Percentiles rank a stretch among this genome's conserved stretches.
Conservation (phyloP, 352 stramenopile species). For the Hyaloperonospora brassicae region DNA sequence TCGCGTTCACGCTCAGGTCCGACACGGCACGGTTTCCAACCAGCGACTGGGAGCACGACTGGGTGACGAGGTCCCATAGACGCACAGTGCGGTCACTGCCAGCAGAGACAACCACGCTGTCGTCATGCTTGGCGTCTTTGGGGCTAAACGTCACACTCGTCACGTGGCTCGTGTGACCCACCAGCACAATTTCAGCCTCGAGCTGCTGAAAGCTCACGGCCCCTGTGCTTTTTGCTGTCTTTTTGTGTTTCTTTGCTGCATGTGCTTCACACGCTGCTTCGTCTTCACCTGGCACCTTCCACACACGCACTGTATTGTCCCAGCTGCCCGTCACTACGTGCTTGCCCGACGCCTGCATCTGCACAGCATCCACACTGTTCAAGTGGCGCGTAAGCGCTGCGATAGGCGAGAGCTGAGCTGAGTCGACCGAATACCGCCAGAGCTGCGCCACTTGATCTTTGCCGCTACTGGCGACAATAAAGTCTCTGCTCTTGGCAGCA, state of each 20-base stretch:
- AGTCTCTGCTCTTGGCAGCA: conserved; percentile 22
- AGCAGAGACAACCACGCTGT: conserved; percentile 49
- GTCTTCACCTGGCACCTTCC: conserved; percentile 24
- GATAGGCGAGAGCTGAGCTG: conserved; percentile 37
- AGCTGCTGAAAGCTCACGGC: conserved; percentile 58
- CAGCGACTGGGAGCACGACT: conserved; percentile 66
- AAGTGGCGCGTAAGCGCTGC: conserved; percentile 61
- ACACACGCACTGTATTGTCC: conserved; percentile 83
- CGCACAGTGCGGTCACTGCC: conserved; percentile 66
- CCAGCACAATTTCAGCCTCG: conserved; percentile 65
- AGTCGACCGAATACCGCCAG: conserved; percentile 40
- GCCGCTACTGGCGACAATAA: conserved; percentile 63
- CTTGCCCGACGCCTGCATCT: conserved; percentile 24
- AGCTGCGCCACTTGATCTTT: conserved; percentile 74
- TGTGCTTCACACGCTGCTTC: conserved; percentile 23
- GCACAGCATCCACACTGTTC: conserved; percentile 73
- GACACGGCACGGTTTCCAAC: conserved; percentile 69
- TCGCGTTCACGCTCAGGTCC: conserved; percentile 55
- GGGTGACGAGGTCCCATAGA: conserved; percentile 70
- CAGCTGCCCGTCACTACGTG: conserved; percentile 66
- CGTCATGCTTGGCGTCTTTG: conserved; percentile 31
- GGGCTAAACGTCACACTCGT: conserved; percentile 67
- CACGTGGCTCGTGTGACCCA: conserved; percentile 71
- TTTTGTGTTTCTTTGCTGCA: conserved; percentile 71
- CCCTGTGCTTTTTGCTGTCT: conserved; percentile 25